A percentile compares a stretch with the other conserved stretches of the same genome.
phyloP scores from a whole-genome alignment of 345 rosid genomes.

The Dipteronia dyeriana region DNA sequence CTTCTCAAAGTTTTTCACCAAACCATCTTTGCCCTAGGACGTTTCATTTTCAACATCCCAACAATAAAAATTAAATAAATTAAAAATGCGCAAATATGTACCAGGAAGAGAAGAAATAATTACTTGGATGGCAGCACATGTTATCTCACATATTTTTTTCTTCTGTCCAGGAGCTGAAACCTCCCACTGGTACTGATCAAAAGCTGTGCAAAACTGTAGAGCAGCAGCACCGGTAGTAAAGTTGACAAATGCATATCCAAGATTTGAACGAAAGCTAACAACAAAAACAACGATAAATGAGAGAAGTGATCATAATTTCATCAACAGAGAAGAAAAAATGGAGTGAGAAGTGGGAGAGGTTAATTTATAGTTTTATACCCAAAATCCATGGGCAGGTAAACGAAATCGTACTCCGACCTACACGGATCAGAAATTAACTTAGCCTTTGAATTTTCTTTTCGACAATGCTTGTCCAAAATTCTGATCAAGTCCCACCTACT shows the following conservation, averaged over 20 bases:
- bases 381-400: constrained; percentile 64
- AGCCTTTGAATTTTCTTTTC: constrained; percentile 23
- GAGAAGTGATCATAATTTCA: not conserved
- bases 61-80: too few species aligned
- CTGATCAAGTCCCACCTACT: constrained; percentile 40
- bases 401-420: constrained; percentile 47
- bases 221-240: constrained; percentile 48
- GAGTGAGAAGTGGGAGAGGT: not conserved
- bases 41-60: not conserved
- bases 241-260: constrained; percentile 65
- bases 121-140: constrained; percentile 47
- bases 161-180: not conserved
- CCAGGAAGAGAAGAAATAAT: rapidly evolving
- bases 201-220: constrained; percentile 23
- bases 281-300: not conserved
- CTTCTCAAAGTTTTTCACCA: constrained; percentile 25
- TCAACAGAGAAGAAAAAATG: too few species aligned
- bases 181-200: constrained; percentile 31
- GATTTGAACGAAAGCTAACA: constrained; percentile 32
- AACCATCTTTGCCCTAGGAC: constrained; percentile 45
- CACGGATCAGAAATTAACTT: not conserved
- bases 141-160: constrained; percentile 37
- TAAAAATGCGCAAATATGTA: not conserved
- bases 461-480: constrained; percentile 44
- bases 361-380: constrained; percentile 21